Conservation (phyloP, 345 rosid species). For the Citrus trifoliata region DNA sequence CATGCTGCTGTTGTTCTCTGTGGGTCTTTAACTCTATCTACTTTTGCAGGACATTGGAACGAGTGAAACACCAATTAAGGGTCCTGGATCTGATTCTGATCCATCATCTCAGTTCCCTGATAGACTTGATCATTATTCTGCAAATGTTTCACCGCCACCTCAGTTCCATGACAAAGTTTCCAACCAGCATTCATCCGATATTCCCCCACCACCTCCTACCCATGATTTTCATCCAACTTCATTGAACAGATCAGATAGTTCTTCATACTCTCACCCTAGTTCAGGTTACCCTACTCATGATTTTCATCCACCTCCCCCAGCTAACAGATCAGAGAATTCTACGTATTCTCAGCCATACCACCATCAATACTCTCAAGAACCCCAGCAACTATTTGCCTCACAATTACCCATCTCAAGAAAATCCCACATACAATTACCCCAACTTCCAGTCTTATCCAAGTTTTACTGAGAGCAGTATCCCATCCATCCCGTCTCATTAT, state of each 20-base stretch:
- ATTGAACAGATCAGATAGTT: constrained; percentile 35
- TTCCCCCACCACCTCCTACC: constrained; percentile 44
- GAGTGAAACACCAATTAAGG: constrained; percentile 34
- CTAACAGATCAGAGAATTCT: constrained; percentile 37
- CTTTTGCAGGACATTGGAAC: constrained; percentile 59
- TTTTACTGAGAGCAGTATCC: constrained; percentile 74
- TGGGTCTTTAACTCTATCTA: constrained; percentile 13
- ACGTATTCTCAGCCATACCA: constrained; percentile 50
- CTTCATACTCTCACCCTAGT: constrained; percentile 45
- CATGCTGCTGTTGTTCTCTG: background rate
- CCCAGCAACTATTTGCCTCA: constrained; percentile 52
- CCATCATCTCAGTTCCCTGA: constrained; percentile 46
- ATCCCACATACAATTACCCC: constrained; percentile 46
- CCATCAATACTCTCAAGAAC: constrained; percentile 60
- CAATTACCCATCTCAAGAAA: constrained; percentile 55
- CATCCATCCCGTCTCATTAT: constrained; percentile 58
- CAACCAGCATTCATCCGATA: constrained; percentile 37
- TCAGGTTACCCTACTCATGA: constrained; percentile 53
- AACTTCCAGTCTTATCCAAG: constrained; percentile 93
- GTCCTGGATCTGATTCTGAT: constrained; percentile 44
- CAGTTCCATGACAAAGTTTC: constrained; percentile 41
- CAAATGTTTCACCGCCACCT: constrained; percentile 38
- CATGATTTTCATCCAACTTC: constrained; percentile 54
- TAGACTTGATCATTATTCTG: constrained; percentile 42
- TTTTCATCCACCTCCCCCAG: constrained; percentile 49